Base-by-base conservation (phyloP, 2,329 filamentous ascomycete genomes). In the Colletotrichum brevisporum region DNA sequence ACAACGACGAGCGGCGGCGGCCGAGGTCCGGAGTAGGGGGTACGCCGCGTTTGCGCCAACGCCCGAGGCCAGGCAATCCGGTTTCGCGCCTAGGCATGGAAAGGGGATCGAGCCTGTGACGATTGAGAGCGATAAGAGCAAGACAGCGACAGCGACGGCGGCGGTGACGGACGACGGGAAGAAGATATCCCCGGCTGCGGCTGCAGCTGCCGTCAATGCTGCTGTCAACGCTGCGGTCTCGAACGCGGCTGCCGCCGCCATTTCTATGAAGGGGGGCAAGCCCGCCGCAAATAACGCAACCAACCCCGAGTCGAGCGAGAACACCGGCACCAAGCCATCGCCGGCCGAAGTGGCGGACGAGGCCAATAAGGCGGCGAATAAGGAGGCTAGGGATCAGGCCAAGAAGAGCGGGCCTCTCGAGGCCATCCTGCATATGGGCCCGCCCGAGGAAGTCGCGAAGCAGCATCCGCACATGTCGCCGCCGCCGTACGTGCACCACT, bases 401-500 rank as follows among this genome's bases (percentile, higher is more conserved):
- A 83, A 80, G 76, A 83, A 79, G 74, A 83, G 79, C 72, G 83
- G 84, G 2, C 84, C 85, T 1, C 82, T 88, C 68, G 85, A 89
- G 67, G 84, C 84, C 2, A 84, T 89, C 5, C 73, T 84, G 39
- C 81, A 83, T 62, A 84, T 86, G 81, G 74, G 80, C 15, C 80
- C 83, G 5, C 82, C 84, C 8, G 78, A 83, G 53, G 75, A 75
- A n/a, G 73, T 74, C 13, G 76, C 78, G 52, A 76, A 83, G 55
- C 86, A 87, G 73, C 87, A 89, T 24, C 91, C 91, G 5, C 90
- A 94, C 77, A 88, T 92, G 77, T 86, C 89, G 55, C 88, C 93
- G 0, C 89, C 93, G 8, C 92, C 91, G 1, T 97, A 97, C 77
- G 90, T 97, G 41, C 96, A 99, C 82, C 94, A 98, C 82, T 99